phyloP scores from a whole-genome alignment of 495 filamentous ascomycete species.

The Xylona heveae region DNA sequence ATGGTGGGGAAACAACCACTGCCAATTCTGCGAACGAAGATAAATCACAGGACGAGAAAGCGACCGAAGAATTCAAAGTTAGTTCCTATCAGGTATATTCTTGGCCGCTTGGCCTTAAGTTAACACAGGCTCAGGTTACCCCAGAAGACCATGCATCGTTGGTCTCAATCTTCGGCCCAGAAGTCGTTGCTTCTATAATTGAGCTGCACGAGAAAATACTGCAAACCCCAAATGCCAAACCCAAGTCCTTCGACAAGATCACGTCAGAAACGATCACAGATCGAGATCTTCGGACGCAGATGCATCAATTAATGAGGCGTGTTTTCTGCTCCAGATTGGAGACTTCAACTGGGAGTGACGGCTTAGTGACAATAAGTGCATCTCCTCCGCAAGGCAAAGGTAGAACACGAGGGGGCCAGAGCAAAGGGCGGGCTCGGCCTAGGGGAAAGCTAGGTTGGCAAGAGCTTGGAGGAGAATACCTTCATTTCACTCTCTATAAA shows the following conservation, averaged over 20 bases:
- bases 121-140: slow-evolving; percentile 22
- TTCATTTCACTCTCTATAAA: slow-evolving; percentile 91
- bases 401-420: slow-evolving; percentile 6
- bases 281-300: slow-evolving; percentile 35
- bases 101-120: slow-evolving; percentile 8
- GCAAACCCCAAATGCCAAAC: slow-evolving; percentile 17
- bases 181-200: slow-evolving; percentile 19
- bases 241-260: slow-evolving; percentile 22
- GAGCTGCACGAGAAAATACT: slow-evolving; percentile 23
- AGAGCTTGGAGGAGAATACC: slow-evolving; percentile 51
- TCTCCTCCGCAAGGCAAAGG: slow-evolving; percentile 10
- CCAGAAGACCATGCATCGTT: slow-evolving; percentile 25
- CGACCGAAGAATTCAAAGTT: slow-evolving; percentile 3
- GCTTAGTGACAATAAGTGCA: slow-evolving; percentile 31
- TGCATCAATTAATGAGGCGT: slow-evolving; percentile 44
- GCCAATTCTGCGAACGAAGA: background rate
- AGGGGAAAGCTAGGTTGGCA: slow-evolving; percentile 12
- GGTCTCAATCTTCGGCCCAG: slow-evolving; percentile 21
- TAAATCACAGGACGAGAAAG: too few species aligned
- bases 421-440: too few species aligned
- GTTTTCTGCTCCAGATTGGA: slow-evolving; percentile 49
- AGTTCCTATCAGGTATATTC: slow-evolving; percentile 5
- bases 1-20: slow-evolving; percentile 1
- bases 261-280: slow-evolving; percentile 24
- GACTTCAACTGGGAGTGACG: slow-evolving; percentile 33